Evolutionary conservation across 805 yeast genomes (phyloP).

Genomic region (Gaillardinia entomophila): DNA sequence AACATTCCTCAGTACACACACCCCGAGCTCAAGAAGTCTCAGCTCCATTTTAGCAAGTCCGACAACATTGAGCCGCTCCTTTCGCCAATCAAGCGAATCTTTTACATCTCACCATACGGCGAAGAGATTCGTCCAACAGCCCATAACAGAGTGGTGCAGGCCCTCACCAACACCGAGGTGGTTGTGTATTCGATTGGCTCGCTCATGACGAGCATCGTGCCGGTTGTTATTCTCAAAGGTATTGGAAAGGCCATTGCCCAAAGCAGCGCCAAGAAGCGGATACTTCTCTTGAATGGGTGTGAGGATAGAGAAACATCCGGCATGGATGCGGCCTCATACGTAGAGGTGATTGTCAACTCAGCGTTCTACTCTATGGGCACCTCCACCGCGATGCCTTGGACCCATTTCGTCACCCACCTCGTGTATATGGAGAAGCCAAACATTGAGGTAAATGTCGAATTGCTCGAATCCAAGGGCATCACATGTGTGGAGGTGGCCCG

Average conservation of each 20-base stretch:
- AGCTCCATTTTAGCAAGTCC: slow-evolving; percentile 63
- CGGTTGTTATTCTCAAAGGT: slow-evolving; percentile 69
- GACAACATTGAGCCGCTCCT: slow-evolving; percentile 53
- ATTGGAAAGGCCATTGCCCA: slow-evolving; percentile 56
- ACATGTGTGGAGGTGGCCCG: slow-evolving; percentile 38
- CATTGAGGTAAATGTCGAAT: slow-evolving; percentile 42
- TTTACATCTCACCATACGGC: slow-evolving; percentile 82
- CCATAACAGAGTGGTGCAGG: slow-evolving; percentile 51
- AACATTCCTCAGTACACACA: slow-evolving; percentile 68
- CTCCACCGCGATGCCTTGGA: slow-evolving; percentile 23
- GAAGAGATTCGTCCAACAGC: slow-evolving; percentile 79
- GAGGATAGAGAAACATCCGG: slow-evolving; percentile 77
- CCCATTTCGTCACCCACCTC: slow-evolving; percentile 56
- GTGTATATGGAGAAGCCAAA: slow-evolving; percentile 48
- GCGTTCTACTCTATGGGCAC: slow-evolving; percentile 44
- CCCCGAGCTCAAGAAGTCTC: slow-evolving; percentile 72
- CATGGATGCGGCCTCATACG: slow-evolving; percentile 54
- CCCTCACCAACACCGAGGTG: slow-evolving; percentile 45
- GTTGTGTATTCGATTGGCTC: slow-evolving; percentile 82
- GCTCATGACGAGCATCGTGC: slow-evolving; percentile 79
- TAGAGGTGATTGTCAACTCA: slow-evolving; percentile 50
- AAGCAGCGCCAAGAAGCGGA: slow-evolving; percentile 31
- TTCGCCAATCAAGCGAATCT: slow-evolving; percentile 67
- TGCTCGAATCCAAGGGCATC: slow-evolving; percentile 39
- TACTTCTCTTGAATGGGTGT: slow-evolving; percentile 68